Evolutionary conservation across 495 filamentous ascomycete species (phyloP).

Genomic region (Penicillium cosmopolitanum): DNA sequence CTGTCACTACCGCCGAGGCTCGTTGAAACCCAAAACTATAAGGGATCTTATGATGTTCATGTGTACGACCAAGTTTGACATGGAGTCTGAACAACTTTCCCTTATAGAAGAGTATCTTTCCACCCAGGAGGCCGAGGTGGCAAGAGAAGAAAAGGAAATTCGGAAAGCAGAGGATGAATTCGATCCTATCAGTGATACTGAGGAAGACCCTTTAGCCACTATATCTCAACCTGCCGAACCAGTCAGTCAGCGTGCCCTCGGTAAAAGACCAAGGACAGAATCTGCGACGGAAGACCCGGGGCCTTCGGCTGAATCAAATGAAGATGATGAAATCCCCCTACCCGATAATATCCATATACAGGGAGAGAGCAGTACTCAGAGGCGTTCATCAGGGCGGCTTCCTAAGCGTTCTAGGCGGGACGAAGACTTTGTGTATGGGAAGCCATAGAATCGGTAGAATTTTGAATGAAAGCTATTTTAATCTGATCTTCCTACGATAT

Average conservation of each 20-base stretch:
- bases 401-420: neutral
- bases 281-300: no score
- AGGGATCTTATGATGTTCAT: neutral
- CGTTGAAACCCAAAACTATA: conserved; percentile 6
- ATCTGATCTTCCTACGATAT: no score
- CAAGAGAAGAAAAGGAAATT: neutral
- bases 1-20: conserved; percentile 15
- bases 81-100: neutral
- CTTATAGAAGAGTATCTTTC: neutral
- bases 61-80: conserved; percentile 9
- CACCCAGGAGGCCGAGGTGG: neutral
- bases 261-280: neutral
- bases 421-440: neutral
- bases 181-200: neutral
- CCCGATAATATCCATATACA: neutral
- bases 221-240: no score
- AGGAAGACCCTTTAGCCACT: neutral
- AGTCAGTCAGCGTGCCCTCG: neutral
- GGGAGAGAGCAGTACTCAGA: neutral
- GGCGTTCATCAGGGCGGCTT: neutral
- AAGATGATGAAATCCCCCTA: neutral
- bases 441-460: no score
- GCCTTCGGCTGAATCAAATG: neutral
- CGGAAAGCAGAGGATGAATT: neutral
- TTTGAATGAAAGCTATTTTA: no score